These are phyloP conservation scores for Saksenaea oblongispora DNA, from an alignment of 371 early-diverging fungal genomes.

Conservation along the genomic window DNA sequence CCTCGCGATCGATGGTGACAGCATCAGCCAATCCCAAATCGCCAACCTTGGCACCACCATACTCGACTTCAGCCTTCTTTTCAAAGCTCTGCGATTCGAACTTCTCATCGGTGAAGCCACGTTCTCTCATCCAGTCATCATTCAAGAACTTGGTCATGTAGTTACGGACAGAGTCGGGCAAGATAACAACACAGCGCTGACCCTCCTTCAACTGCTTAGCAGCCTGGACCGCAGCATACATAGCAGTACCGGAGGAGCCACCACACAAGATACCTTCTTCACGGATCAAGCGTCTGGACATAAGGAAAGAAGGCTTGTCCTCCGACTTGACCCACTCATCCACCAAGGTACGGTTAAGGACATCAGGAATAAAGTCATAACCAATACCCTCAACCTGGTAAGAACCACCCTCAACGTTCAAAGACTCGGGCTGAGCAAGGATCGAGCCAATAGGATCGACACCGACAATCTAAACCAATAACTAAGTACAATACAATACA, in stretches of 20 bases:
- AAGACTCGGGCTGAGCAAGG: constrained; percentile 84
- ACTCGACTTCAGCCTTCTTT: constrained; percentile 75
- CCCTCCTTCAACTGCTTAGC: constrained; percentile 85
- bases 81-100: constrained; percentile 48
- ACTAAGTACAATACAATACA: background rate
- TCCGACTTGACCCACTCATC: constrained; percentile 95
- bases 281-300: constrained; percentile 93
- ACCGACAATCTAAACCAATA: constrained; percentile 71
- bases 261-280: constrained; percentile 95
- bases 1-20: constrained; percentile 67
- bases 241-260: constrained; percentile 94
- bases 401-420: constrained; percentile 65
- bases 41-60: constrained; percentile 78
- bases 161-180: constrained; percentile 97
- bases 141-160: constrained; percentile 97
- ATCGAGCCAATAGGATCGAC: constrained; percentile 95
- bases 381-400: constrained; percentile 96
- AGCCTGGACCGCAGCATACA: constrained; percentile 74
- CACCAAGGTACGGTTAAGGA: constrained; percentile 77
- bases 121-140: constrained; percentile 93
- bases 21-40: constrained; percentile 82
- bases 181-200: constrained; percentile 88
- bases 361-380: constrained; percentile 96
- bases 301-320: constrained; percentile 92
- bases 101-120: constrained; percentile 69